These are phyloP conservation scores for Trypanosoma theileri DNA, from an alignment of 208 protist species.

Conservation along the genomic window DNA sequence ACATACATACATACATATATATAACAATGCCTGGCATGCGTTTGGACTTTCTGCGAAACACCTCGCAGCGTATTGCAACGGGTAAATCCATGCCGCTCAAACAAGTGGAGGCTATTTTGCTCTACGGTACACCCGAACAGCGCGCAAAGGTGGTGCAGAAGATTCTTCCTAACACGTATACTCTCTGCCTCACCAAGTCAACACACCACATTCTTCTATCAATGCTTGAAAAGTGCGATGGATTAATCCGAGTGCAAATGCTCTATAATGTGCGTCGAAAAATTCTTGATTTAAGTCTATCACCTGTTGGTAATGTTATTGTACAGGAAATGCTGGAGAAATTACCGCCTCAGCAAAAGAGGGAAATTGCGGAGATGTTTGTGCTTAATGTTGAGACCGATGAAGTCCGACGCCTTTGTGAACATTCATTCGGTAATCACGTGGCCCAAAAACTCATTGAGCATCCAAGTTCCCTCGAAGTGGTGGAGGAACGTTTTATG, in stretches of 20 bases:
- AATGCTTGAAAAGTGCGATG: slow-evolving; percentile 74
- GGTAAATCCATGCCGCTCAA: slow-evolving; percentile 77
- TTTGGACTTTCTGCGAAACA: slow-evolving; percentile 87
- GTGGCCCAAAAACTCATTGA: slow-evolving; percentile 87
- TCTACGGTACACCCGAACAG: slow-evolving; percentile 84
- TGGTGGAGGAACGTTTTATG: slow-evolving; percentile 53
- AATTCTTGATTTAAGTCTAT: slow-evolving; percentile 63
- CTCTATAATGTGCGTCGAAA: slow-evolving; percentile 83
- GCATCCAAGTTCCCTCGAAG: slow-evolving; percentile 53
- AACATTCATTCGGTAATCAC: slow-evolving; percentile 86
- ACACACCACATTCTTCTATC: slow-evolving; percentile 81
- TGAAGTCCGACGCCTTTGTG: slow-evolving; percentile 70
- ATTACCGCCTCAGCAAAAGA: slow-evolving; percentile 66
- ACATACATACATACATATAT: too few species aligned
- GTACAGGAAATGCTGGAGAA: slow-evolving; percentile 80
- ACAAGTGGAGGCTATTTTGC: slow-evolving; percentile 86
- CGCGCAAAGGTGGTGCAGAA: slow-evolving; percentile 82
- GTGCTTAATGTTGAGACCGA: slow-evolving; percentile 77
- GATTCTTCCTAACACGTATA: slow-evolving; percentile 68
- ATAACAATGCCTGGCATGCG: slow-evolving; percentile 61
- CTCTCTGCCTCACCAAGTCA: slow-evolving; percentile 69
- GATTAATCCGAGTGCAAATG: slow-evolving; percentile 72
- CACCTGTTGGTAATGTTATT: slow-evolving; percentile 78
- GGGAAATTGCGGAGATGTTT: slow-evolving; percentile 84
- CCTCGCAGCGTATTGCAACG: slow-evolving; percentile 78